These are phyloP conservation scores for Gypsophila paniculata DNA, from an alignment of 179 eudicot species.

Conservation along the genomic window DNA sequence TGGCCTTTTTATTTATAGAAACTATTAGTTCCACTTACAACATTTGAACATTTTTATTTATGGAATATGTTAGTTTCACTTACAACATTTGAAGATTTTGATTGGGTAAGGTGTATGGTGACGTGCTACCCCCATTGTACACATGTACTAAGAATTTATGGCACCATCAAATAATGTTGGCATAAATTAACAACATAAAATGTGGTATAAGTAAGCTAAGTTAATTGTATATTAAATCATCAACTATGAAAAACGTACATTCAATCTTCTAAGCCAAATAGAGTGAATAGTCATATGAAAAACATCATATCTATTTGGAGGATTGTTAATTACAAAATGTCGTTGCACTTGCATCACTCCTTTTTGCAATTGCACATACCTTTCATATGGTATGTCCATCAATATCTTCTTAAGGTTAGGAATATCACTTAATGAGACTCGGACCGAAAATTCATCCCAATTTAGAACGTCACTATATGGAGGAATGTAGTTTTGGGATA, in stretches of 20 bases:
- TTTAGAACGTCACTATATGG: slow-evolving; percentile 64
- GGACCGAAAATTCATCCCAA: slow-evolving; percentile 55
- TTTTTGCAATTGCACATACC: slow-evolving; percentile 44
- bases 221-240: not conserved
- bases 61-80: too few relatives aligned
- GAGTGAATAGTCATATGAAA: slow-evolving; percentile 64
- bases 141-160: too few relatives aligned
- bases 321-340: slow-evolving; percentile 53
- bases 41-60: too few relatives aligned
- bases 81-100: too few relatives aligned
- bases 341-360: slow-evolving; percentile 47
- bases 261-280: slow-evolving; percentile 61
- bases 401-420: slow-evolving; percentile 53
- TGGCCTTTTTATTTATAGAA: too few relatives aligned
- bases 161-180: too few relatives aligned
- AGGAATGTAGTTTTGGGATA: slow-evolving; percentile 46
- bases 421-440: slow-evolving; percentile 42
- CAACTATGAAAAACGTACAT: slow-evolving; percentile 29
- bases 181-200: not conserved
- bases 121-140: too few relatives aligned
- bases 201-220: not conserved
- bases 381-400: slow-evolving; percentile 35
- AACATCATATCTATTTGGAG: slow-evolving; percentile 58
- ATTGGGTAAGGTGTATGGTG: too few relatives aligned
- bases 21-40: too few relatives aligned